Base-by-base conservation (phyloP, 2,329 filamentous ascomycete genomes). In the Trichoderma aggressivum region DNA sequence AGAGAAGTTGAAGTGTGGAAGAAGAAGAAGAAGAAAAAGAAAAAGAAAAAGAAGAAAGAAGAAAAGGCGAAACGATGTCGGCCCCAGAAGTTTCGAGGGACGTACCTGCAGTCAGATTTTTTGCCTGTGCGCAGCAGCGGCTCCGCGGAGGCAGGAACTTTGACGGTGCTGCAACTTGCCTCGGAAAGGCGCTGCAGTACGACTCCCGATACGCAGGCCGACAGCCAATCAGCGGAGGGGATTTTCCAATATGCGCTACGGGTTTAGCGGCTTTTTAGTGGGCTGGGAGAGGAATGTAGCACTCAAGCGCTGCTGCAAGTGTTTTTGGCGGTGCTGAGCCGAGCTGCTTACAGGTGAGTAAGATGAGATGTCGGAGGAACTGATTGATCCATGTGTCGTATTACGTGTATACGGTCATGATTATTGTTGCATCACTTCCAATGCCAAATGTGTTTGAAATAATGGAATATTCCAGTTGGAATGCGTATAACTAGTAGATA, bases 31-130 rank as follows among this genome's bases (percentile, higher is more conserved):
- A 50, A 60, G 28, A 56, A 65, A 30, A 24, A 34, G 28, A 36
- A 65, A 43, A 34, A 24, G 11, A 43, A 59, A n/a, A 50, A 60
- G 39, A 55, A 65, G 39, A 21, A 32, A 24, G 47, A 50, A 56
- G 21, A 50, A 32, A 30, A 30, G 39, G 10, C 12, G 36, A 56
- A 18, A 24, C 28, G 55, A 32, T n/a, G 55, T 21, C 26, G 56
- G 56, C 21, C 21, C 47, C 47, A 36, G 39, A 58, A 67, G 50
- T 58, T 58, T 56, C 28, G 24, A 55, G 58, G 58, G 58, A 53
- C n/a, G 66, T 62, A n/a, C 55, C 55, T 32, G 55, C 55, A 53
- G 67, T 70, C 67, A 70, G 67, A 70, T 53, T 70, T 65, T 70
- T 61, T 59, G 28, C 50, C 58, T 61, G 56, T 58, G 66, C 39